Base-by-base conservation (phyloP, 768 basidiomycete genomes). In the Paxillus rubicundulus region DNA sequence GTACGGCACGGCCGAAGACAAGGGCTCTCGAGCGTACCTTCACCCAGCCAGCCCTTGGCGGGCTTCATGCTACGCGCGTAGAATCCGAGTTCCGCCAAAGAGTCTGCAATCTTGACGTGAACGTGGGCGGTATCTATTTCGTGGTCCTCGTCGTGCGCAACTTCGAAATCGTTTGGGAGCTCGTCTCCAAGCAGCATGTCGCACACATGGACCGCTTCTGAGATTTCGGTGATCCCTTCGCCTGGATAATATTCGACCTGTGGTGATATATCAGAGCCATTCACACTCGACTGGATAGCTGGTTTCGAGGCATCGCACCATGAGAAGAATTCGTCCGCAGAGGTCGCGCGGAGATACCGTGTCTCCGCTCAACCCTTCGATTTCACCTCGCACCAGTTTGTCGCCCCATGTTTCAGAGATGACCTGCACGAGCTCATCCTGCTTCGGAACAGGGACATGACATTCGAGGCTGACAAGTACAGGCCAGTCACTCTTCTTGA, bases 31-130 rank as follows among this genome's bases (percentile, higher is more conserved):
- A 18, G 37, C 32, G 47, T 57, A 76, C 77, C 62, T 65, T 75
- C 63, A 18, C 56, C 50, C 30, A 78, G 68, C 82, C 83, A 85
- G 7, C 72, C 74, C 51, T 78, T 75, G 8, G 56, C 18, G 7
- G 84, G 84, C 57, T 86, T 85, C 75, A 84, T 73, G 63, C 82
- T 84, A 28, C 82, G 77, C 4, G 81, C 77, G 50, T 85, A 85
- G 60, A 79, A 77, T 1, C 84, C 83, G 8, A 83, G 72, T 4
- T 69, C 73, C 6, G 82, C 81, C 7, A 86, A 75, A 39, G 74
- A 72, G 2, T 78, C 76, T 7, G 78, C 74, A 32, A 85, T 82
- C 57, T 66, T 70, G n/a, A 58, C 24, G 39, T 53, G 45, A 17
- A 32, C 7, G 24, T 52, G 41, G 4, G 40, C 32, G 5, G 24